Base-by-base conservation (phyloP, 306 rosid genomes). In the Cercis canadensis region DNA sequence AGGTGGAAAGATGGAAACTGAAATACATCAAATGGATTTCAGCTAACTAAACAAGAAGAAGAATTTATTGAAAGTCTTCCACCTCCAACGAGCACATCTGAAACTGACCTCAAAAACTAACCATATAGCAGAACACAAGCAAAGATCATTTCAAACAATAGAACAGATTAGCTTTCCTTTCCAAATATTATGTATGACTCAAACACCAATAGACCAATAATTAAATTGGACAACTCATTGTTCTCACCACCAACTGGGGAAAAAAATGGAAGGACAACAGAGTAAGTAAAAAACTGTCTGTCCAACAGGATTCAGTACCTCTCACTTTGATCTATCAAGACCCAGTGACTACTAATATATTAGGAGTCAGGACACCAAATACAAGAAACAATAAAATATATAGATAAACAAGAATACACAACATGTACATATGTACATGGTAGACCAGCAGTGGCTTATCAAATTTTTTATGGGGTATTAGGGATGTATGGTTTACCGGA, bases 401-500 rank as follows among this genome's bases (percentile, higher is more conserved):
- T 6, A 16, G 14, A 52, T 16, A 50, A 21, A 32, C 65, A 63
- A n/a, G n/a, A n/a, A n/a, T 52, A 17, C 70, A 14, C 10, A 62
- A 55, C 17, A 15, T 15, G 43, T 56, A 57, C 8, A 57, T 34
- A 63, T 10, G 54, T 44, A 64, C 14, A 55, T 2, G 18, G 29
- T 24, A 29, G 33, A 51, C 12, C 32, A 13, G 12, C 29, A 57
- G 32, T 58, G 11, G 29, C 12, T 55, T 45, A 13, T 71, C 8
- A 39, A 13, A 4, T 40, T 11, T 66, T 49, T 47, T 37, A 64
- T 39, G 31, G 44, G 18, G 44, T 37, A 11, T 55, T 24, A 67
- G n/a, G 55, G 54, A 51, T 70, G 45, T 44, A 62, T 68, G 57
- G 37, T 8, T 62, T 91, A 94, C 99, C 91, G 76, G 88, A 62